These are phyloP conservation scores for Cutaneotrichosporon cavernicola DNA, from an alignment of 1,284 basidiomycete genomes.

Conservation along the genomic window DNA sequence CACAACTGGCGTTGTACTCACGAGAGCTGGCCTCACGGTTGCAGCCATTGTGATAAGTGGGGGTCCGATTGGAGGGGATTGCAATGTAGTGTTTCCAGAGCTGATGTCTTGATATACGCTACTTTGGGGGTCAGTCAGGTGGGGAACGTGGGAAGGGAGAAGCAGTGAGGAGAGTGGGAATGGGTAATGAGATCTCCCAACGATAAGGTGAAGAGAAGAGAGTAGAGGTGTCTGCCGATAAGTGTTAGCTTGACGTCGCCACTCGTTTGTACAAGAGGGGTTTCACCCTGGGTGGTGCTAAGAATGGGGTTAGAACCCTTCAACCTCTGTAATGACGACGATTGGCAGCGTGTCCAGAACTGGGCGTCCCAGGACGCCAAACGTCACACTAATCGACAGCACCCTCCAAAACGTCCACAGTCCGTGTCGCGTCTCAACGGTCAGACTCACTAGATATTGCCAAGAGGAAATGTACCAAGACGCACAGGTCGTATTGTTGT, in stretches of 20 bases:
- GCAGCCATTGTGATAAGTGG: not conserved
- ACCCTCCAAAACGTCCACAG: not conserved
- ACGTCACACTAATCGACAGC: not conserved
- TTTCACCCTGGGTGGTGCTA: not conserved
- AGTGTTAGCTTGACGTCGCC: not conserved
- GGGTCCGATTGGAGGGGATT: not conserved
- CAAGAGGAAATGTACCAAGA: not conserved
- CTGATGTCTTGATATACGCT: not conserved
- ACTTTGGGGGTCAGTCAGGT: not conserved
- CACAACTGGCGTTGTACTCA: not conserved
- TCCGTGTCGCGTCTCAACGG: not conserved
- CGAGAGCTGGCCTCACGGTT: not conserved
- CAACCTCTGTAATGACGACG: not conserved
- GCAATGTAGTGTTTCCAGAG: not conserved
- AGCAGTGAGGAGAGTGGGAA: not conserved
- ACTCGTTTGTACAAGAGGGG: not conserved
- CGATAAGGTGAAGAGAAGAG: slow-evolving; percentile 1
- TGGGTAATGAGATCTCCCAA: not conserved
- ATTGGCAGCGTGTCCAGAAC: not conserved
- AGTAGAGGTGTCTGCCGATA: not conserved
- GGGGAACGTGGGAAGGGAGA: not conserved
- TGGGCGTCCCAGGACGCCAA: not conserved
- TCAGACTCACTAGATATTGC: not conserved
- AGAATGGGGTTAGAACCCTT: not conserved
- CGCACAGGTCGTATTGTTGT: not conserved